These are phyloP conservation scores for Extremus antarcticus DNA, from an alignment of 495 filamentous ascomycete genomes.

Conservation along the genomic window DNA sequence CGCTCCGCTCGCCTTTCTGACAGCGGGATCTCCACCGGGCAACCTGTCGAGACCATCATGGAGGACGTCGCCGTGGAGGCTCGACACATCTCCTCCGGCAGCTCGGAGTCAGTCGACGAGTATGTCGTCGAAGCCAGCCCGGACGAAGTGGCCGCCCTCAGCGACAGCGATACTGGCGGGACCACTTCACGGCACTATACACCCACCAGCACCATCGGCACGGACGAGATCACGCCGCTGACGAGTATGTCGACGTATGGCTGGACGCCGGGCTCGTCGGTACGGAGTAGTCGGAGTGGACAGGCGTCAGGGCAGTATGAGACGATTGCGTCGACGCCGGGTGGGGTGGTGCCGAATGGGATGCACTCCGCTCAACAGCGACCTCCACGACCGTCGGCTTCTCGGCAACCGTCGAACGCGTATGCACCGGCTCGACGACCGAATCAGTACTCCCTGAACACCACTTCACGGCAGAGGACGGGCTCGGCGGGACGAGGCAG, in stretches of 20 bases:
- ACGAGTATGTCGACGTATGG: conserved; percentile 21
- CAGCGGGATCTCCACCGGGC: not conserved
- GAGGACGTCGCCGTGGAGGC: conserved; percentile 10
- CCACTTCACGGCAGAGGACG: conserved; percentile 39
- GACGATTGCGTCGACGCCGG: not conserved
- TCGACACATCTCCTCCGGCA: conserved; percentile 3
- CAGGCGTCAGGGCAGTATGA: conserved; percentile 1
- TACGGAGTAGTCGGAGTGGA: not conserved
- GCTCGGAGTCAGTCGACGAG: not conserved
- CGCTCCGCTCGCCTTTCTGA: conserved; percentile 1
- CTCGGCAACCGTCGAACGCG: conserved; percentile 47
- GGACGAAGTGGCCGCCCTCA: not conserved
- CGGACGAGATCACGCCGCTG: conserved; percentile 12
- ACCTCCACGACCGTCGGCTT: conserved; percentile 3
- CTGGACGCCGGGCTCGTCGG: conserved; percentile 1
- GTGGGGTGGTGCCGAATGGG: conserved; percentile 8
- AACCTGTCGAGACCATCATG: conserved; percentile 14
- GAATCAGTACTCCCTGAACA: conserved; percentile 38
- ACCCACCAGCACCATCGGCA: not conserved
- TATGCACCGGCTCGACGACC: conserved; percentile 69
- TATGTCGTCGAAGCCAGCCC: not conserved
- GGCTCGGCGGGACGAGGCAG: conserved; percentile 40
- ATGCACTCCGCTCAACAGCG: conserved; percentile 8
- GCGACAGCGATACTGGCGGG: not conserved
- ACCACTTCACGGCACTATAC: conserved; percentile 3